Percentiles rank a stretch among this genome's conserved stretches.
Evolutionary conservation across 306 rosid species (phyloP).

Genomic region (Carpinus viminea): DNA sequence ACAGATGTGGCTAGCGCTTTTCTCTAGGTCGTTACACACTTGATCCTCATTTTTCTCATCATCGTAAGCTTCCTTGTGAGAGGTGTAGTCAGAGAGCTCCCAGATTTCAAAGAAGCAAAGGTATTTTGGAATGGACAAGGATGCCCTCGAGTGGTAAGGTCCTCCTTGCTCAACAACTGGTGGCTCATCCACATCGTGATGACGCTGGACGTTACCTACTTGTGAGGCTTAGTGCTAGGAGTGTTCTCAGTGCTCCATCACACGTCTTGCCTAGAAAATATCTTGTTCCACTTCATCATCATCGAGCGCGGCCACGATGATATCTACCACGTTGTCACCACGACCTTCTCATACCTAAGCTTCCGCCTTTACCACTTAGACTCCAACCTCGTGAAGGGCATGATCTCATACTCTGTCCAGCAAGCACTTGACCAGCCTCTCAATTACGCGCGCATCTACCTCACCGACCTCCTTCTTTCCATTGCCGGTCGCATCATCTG

Average conservation of each 20-base stretch:
- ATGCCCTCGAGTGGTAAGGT: conserved; percentile 44
- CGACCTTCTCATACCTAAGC: conserved; percentile 71
- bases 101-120: conserved; percentile 71
- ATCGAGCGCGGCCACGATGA: conserved; percentile 49
- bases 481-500: conserved; percentile 66
- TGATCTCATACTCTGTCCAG: conserved; percentile 78
- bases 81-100: conserved; percentile 22
- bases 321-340: conserved; percentile 58
- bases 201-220: conserved; percentile 82
- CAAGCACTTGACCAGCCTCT: conserved; percentile 88
- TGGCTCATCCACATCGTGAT: conserved; percentile 80
- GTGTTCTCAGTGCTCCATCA: conserved; percentile 82
- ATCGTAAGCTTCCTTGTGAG: conserved; percentile 1
- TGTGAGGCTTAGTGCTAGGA: conserved; percentile 84
- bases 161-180: conserved; percentile 18
- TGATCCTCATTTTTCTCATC: not conserved
- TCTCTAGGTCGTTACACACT: no score
- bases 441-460: conserved; percentile 87
- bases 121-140: conserved; percentile 80
- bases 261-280: conserved; percentile 78
- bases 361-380: conserved; percentile 79
- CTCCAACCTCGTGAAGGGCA: conserved; percentile 62
- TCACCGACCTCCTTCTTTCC: conserved; percentile 62
- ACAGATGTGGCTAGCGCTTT: no score
- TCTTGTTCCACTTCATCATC: conserved; percentile 80